Percentiles rank a stretch among this genome's conserved stretches.
Evolutionary conservation across 1,284 basidiomycete genomes (phyloP).

Genomic region (Apiotrichum akiyoshidainum): DNA sequence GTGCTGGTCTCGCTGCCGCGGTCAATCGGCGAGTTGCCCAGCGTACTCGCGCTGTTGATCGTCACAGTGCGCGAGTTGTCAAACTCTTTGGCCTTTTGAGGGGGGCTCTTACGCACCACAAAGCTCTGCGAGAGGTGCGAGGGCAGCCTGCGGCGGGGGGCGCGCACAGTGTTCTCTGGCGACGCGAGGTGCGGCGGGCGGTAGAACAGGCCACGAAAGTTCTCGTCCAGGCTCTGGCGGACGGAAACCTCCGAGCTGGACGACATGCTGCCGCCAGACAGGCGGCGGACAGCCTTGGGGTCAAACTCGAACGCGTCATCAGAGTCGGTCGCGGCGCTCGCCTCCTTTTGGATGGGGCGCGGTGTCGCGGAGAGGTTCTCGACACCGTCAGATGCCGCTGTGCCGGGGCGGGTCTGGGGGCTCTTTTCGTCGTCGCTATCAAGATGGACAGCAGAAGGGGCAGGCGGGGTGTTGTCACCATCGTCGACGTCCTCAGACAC

Average conservation of each 20-base stretch:
- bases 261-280: not conserved
- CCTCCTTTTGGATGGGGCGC: not conserved
- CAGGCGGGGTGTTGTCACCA: too few species aligned
- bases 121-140: not conserved
- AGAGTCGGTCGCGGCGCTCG: not conserved
- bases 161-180: conserved; percentile 1
- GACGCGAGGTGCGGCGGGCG: conserved; percentile 35
- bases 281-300: not conserved
- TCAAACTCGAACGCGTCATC: not conserved
- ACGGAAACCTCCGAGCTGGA: conserved; percentile 14
- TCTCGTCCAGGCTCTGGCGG: conserved; percentile 20
- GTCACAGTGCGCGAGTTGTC: not conserved
- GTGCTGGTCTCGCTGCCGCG: too few species aligned
- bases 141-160: not conserved
- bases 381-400: not conserved
- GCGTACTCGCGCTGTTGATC: not conserved
- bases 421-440: not conserved
- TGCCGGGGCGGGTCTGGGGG: not conserved
- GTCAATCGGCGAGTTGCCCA: too few species aligned
- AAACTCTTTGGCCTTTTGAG: too few species aligned
- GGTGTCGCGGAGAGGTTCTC: conserved; percentile 1
- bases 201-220: conserved; percentile 41
- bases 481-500: too few species aligned
- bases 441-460: not conserved
- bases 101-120: too few species aligned